Evolutionary conservation across 1,284 basidiomycete genomes (phyloP).

Genomic region (Pulveroboletus ridleyi): DNA sequence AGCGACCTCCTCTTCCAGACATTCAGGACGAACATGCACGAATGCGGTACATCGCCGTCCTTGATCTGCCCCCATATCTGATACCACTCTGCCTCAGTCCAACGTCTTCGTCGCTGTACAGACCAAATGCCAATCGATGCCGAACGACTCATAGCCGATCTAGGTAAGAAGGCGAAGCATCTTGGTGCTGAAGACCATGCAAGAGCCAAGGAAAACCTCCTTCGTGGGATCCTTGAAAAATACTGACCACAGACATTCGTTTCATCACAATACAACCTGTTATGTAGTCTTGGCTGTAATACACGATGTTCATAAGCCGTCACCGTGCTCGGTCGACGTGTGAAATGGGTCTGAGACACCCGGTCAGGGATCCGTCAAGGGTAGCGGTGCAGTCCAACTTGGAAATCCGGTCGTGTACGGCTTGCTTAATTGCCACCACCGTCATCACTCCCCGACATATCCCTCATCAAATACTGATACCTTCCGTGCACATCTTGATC

Average conservation of each 20-base stretch:
- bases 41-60: conserved; percentile 28
- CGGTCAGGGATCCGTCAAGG: not conserved
- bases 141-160: conserved; percentile 31
- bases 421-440: conserved; percentile 25
- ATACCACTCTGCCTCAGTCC: conserved; percentile 25
- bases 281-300: conserved; percentile 21
- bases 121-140: conserved; percentile 29
- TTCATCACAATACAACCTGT: conserved; percentile 1
- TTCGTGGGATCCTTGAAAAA: conserved; percentile 41
- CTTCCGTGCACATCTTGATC: conserved; percentile 10
- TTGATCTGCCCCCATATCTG: conserved; percentile 7
- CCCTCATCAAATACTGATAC: conserved; percentile 4
- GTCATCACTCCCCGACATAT: conserved; percentile 15
- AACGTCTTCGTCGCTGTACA: conserved; percentile 26
- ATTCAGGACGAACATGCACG: conserved; percentile 28
- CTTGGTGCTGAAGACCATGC: conserved; percentile 40
- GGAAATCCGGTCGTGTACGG: conserved; percentile 17
- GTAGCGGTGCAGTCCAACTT: conserved; percentile 5
- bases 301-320: conserved; percentile 1
- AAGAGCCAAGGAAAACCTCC: conserved; percentile 42
- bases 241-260: conserved; percentile 25
- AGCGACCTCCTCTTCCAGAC: conserved; percentile 32
- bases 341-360: conserved; percentile 27
- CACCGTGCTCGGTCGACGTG: conserved; percentile 23
- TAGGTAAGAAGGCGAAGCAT: conserved; percentile 38